Evolutionary conservation across 2,329 filamentous ascomycete species (phyloP), one percentile per base, ranked within the genome.

Genomic region (Exophiala viscosa): DNA sequence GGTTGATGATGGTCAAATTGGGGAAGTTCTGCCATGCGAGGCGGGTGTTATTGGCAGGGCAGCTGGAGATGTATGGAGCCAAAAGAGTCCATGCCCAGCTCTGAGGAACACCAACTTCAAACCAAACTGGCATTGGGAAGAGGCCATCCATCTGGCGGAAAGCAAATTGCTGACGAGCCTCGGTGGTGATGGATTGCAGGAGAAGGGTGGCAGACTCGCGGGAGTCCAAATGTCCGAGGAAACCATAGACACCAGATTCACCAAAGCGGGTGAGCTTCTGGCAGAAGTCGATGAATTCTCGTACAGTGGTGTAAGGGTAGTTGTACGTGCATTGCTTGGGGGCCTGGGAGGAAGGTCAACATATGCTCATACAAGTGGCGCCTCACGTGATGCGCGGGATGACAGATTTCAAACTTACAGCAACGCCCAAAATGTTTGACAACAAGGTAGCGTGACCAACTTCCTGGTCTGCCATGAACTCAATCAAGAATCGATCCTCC

Each of bases 1-100:
- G 85, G 71, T 92, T 91, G 28, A 86, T 73, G 45, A 93, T 76
- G 61, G 79, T 75, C 13, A 93, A 72, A 0, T 80, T 77, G 0
- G 88, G 89, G 73, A 88, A 91, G 73, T 95, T 95, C 67, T 92
- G 86, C 88, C 89, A 95, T 18, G 83, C 79, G 28, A 95, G 75
- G 5, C 87, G 82, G 1, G 87, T 92, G 60, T 85, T 83, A 66
- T 86, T 82, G 39, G 71, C 72, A 0, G 89, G 88, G 68, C 89
- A 95, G 4, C 78, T 85, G 33, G 81, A 84, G 68, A 95, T 91
- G 69, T 90, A 90, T 0, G 88, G 89, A 0, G 89, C 88, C 3
- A 93, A 15, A 14, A 54, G 32, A 13, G 52, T 50, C 52, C 89
- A 95, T 0, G 84, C 82, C 88, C 88, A 95, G 0, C 85, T 88